Percentiles rank a stretch among this genome's conserved stretches.
phyloP scores from a whole-genome alignment of 768 basidiomycete genomes.

The Termitomyces sp. region DNA sequence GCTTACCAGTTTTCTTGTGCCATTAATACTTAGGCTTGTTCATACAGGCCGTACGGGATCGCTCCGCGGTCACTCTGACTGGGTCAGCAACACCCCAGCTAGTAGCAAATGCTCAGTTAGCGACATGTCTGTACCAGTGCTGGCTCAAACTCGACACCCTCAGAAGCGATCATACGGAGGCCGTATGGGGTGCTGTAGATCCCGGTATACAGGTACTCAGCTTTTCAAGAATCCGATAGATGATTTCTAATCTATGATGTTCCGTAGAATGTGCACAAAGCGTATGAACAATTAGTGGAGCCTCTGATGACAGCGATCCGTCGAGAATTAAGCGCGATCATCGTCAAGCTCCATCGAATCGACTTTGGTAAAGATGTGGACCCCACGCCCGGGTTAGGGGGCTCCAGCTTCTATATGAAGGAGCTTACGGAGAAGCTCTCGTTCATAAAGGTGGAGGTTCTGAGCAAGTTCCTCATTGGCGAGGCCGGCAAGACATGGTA shows the following conservation, averaged over 20 bases:
- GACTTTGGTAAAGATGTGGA: conserved; percentile 75
- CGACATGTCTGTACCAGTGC: conserved; percentile 75
- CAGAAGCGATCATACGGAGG: conserved; percentile 58
- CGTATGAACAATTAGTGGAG: conserved; percentile 54
- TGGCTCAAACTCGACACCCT: conserved; percentile 64
- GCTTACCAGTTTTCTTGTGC: conserved; percentile 19
- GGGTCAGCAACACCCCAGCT: conserved; percentile 85
- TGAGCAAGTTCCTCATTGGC: conserved; percentile 65
- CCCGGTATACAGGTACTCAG: conserved; percentile 52
- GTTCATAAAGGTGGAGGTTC: conserved; percentile 74
- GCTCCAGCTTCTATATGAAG: conserved; percentile 84
- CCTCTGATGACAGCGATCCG: conserved; percentile 65
- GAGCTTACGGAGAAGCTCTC: conserved; percentile 84
- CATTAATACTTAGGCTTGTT: neutral
- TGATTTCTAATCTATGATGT: neutral
- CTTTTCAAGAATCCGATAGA: neutral
- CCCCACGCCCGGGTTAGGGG: conserved; percentile 55
- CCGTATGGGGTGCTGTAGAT: conserved; percentile 47
- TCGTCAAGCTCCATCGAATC: conserved; percentile 79
- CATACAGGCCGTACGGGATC: conserved; percentile 65
- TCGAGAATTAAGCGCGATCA: conserved; percentile 73
- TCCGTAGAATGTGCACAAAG: conserved; percentile 40
- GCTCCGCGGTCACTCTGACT: conserved; percentile 66
- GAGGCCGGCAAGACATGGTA: conserved; percentile 75
- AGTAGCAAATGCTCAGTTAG: conserved; percentile 67